These are phyloP conservation scores for Lentinus brumalis DNA, from an alignment of 768 basidiomycete species.

Conservation along the genomic window DNA sequence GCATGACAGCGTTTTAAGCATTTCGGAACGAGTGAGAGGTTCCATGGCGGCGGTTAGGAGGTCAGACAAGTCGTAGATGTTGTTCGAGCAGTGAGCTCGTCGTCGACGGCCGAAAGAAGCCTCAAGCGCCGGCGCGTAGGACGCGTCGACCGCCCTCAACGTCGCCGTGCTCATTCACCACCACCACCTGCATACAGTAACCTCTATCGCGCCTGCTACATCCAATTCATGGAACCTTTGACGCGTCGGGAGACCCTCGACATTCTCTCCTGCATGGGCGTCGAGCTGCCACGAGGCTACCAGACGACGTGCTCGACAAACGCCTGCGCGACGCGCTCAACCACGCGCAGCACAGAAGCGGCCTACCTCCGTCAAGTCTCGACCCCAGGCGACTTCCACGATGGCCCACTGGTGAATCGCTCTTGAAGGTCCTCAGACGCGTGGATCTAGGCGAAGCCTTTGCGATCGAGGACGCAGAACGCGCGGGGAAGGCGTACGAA, in stretches of 20 bases:
- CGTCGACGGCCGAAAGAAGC: no score
- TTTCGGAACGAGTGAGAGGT: conserved; percentile 5
- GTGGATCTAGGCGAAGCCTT: conserved; percentile 1
- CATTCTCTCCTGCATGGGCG: not conserved
- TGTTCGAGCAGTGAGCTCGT: no score
- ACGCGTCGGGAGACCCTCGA: not conserved
- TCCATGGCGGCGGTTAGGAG: not conserved
- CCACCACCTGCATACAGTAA: no score
- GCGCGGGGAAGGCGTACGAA: not conserved
- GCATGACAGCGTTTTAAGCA: not conserved
- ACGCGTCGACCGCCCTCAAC: no score
- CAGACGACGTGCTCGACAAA: conserved; percentile 14
- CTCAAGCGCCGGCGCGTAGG: no score
- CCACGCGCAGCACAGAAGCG: conserved; percentile 10
- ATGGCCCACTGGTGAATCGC: not conserved
- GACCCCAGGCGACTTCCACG: not conserved
- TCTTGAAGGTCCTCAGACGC: not conserved
- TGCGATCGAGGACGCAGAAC: not conserved
- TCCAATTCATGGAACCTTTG: not conserved
- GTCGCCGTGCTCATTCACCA: no score
- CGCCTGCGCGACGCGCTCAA: conserved; percentile 13
- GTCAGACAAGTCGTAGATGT: no score
- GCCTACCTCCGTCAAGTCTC: not conserved
- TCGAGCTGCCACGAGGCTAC: conserved; percentile 10
- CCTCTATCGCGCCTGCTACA: no score